Evolutionary conservation across 1,284 basidiomycete species (phyloP).

Genomic region (Taiwanofungus camphoratus): DNA sequence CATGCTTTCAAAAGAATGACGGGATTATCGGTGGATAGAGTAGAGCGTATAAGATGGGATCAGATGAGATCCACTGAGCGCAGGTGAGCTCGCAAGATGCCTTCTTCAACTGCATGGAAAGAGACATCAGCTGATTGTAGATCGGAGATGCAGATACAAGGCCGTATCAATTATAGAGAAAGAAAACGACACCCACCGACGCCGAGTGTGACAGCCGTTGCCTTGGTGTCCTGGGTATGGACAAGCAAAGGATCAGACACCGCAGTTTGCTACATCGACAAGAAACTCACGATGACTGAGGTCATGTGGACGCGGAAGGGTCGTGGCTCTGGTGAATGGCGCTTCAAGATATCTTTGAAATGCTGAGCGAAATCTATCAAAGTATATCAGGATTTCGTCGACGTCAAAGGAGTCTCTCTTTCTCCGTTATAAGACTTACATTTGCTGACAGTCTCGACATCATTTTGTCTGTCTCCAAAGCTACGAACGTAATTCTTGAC

Average conservation of each 20-base stretch:
- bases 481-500: slow-evolving; percentile 52
- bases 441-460: slow-evolving; percentile 31
- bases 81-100: slow-evolving; percentile 48
- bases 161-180: slow-evolving; percentile 1
- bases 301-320: slow-evolving; percentile 70
- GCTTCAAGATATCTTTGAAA: slow-evolving; percentile 35
- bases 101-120: slow-evolving; percentile 34
- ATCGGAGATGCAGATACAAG: slow-evolving; percentile 8
- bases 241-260: slow-evolving; percentile 3
- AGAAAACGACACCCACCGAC: slow-evolving; percentile 38
- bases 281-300: slow-evolving; percentile 56
- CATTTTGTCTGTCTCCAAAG: slow-evolving; percentile 32
- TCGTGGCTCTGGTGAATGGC: slow-evolving; percentile 40
- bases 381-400: neutral
- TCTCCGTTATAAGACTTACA: slow-evolving; percentile 22
- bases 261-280: slow-evolving; percentile 1
- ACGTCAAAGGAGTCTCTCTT: neutral
- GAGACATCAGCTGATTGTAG: slow-evolving; percentile 7
- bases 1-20: neutral
- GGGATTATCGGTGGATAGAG: neutral
- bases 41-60: slow-evolving; percentile 8
- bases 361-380: slow-evolving; percentile 34
- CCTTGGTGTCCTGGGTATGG: slow-evolving; percentile 58
- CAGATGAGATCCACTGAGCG: slow-evolving; percentile 48
- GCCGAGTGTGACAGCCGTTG: slow-evolving; percentile 60